A percentile compares a stretch with the other conserved stretches of the same genome.
Evolutionary conservation across 169 alveolate species (phyloP).

Genomic region (Cystoisospora suis): DNA sequence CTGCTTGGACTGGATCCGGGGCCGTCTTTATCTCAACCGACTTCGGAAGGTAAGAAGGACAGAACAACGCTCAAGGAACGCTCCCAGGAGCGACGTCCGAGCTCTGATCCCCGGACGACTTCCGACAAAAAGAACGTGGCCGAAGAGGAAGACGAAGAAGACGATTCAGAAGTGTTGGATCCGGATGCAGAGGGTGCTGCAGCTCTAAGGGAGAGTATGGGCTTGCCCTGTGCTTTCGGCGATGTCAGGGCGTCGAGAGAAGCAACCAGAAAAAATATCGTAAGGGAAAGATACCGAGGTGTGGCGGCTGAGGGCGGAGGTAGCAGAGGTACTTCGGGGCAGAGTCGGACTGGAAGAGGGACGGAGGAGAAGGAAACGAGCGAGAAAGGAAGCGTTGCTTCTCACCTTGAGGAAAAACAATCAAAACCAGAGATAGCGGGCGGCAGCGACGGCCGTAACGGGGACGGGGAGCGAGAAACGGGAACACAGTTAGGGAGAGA

Average conservation of each 20-base stretch:
- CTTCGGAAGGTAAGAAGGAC: background rate
- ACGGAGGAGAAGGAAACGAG: background rate
- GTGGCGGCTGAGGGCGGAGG: background rate
- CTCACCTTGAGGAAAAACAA: background rate
- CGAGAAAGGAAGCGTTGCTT: background rate
- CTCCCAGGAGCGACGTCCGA: background rate
- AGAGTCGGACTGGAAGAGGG: background rate
- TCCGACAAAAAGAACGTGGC: background rate
- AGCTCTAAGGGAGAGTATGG: background rate
- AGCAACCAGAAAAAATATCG: background rate
- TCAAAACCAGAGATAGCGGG: background rate
- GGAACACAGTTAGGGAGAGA: too few relatives aligned
- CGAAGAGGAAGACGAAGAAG: background rate
- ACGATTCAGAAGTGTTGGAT: background rate
- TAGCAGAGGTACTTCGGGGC: background rate
- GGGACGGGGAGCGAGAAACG: background rate
- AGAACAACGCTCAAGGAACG: background rate
- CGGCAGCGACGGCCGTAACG: background rate
- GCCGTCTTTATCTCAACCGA: background rate
- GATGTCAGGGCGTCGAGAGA: background rate
- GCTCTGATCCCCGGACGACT: background rate
- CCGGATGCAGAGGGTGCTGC: background rate
- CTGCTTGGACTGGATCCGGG: slow-evolving; percentile 1
- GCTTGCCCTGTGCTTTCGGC: slow-evolving; percentile 2
- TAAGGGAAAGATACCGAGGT: background rate